Evolutionary conservation across 352 stramenopile genomes (phyloP).

Genomic region (Phytophthora macrochlamydospora): DNA sequence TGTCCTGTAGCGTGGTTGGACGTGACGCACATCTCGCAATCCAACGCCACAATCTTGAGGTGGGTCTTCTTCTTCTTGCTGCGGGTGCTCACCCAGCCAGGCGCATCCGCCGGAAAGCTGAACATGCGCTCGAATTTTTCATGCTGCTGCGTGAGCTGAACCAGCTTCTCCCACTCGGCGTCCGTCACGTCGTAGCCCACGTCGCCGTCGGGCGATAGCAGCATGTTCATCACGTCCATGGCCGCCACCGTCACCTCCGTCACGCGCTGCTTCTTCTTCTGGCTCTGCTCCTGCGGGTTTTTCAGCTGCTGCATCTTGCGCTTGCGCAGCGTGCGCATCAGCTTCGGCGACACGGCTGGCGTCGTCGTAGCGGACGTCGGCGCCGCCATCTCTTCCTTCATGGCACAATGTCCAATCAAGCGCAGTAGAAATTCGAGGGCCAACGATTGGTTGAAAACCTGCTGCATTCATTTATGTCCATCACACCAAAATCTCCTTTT

Average conservation of each 20-base stretch:
- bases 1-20: conserved; percentile 24
- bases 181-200: conserved; percentile 62
- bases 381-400: conserved; percentile 9
- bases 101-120: conserved; percentile 44
- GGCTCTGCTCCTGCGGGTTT: conserved; percentile 7
- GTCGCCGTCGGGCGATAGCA: conserved; percentile 48
- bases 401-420: conserved; percentile 25
- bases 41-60: conserved; percentile 75
- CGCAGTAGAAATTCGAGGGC: not conserved
- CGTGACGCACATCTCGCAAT: conserved; percentile 90
- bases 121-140: conserved; percentile 65
- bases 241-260: conserved; percentile 61
- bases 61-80: conserved; percentile 65
- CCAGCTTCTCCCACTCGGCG: conserved; percentile 72
- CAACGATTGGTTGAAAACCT: conserved; percentile 21
- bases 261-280: conserved; percentile 70
- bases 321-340: conserved; percentile 40
- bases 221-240: conserved; percentile 73
- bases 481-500: not conserved
- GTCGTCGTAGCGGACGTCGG: not conserved
- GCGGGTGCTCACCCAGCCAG: conserved; percentile 66
- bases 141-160: conserved; percentile 67
- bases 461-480: too few relatives aligned
- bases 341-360: conserved; percentile 5
- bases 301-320: conserved; percentile 30